A percentile compares a stretch with the other conserved stretches of the same genome.
Evolutionary conservation across 306 rosid species (phyloP).

Genomic region (barrel medic (Medicago truncatula)): MtrunA17r5.0-ANR NC_053047.1:13997001-13997500

Average conservation of each 20-base stretch:
- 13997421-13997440: no score
- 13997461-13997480: no score
- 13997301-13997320: not conserved
- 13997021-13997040: conserved; percentile 36
- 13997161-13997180: conserved; percentile 33
- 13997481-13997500: no score
- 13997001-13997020: conserved; percentile 34
- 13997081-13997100: conserved; percentile 24
- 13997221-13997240: not conserved
- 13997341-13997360: not conserved
- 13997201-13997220: conserved; percentile 22
- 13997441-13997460: no score
- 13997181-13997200: conserved; percentile 24
- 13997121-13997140: not conserved
- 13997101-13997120: not conserved
- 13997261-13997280: not conserved
- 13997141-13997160: not conserved
- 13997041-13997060: conserved; percentile 16
- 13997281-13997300: not conserved
- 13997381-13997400: no score
- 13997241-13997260: not conserved
- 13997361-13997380: no score
- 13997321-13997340: not conserved
- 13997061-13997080: conserved; percentile 11
- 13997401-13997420: no score